phyloP scores from a whole-genome alignment of 2,329 filamentous ascomycete species.

The Penicillium polonicum region DNA sequence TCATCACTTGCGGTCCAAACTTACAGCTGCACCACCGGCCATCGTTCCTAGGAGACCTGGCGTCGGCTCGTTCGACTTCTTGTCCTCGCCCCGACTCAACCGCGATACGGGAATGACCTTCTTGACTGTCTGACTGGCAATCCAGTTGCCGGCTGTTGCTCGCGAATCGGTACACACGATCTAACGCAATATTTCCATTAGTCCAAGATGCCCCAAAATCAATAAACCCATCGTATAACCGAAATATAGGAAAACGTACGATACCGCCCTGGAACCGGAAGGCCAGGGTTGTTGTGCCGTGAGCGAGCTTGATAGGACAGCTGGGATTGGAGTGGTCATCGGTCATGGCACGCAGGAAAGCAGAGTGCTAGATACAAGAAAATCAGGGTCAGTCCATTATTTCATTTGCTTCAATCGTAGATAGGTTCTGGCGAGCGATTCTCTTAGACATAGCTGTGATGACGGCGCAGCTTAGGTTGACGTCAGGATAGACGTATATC shows the following conservation, averaged over 20 bases:
- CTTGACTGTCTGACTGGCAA: conserved; percentile 98
- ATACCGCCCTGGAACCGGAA: conserved; percentile 99
- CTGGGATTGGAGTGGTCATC: conserved; percentile 96
- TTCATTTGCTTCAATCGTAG: neutral
- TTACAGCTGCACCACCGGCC: conserved; percentile 90
- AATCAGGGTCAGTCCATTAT: conserved; percentile 4
- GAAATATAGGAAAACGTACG: conserved; percentile 32
- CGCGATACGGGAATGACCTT: conserved; percentile 73
- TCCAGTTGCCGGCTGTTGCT: conserved; percentile 97
- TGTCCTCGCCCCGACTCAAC: conserved; percentile 41
- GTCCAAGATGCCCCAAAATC: neutral
- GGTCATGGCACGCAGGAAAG: conserved; percentile 94
- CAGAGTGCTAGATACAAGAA: conserved; percentile 63
- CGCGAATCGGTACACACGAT: conserved; percentile 97
- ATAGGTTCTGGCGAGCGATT: neutral
- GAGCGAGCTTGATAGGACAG: conserved; percentile 98
- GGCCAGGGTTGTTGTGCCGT: conserved; percentile 95
- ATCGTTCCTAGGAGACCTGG: conserved; percentile 81
- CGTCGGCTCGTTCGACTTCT: conserved; percentile 33
- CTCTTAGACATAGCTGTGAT: conserved; percentile 8
- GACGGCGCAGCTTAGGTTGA: conserved; percentile 13
- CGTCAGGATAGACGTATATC: conserved; percentile 5
- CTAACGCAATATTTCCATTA: conserved; percentile 21
- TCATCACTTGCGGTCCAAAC: conserved; percentile 28
- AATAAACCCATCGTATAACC: neutral